Conservation (phyloP, 768 basidiomycete species). For the Auriscalpium microsporum region DNA sequence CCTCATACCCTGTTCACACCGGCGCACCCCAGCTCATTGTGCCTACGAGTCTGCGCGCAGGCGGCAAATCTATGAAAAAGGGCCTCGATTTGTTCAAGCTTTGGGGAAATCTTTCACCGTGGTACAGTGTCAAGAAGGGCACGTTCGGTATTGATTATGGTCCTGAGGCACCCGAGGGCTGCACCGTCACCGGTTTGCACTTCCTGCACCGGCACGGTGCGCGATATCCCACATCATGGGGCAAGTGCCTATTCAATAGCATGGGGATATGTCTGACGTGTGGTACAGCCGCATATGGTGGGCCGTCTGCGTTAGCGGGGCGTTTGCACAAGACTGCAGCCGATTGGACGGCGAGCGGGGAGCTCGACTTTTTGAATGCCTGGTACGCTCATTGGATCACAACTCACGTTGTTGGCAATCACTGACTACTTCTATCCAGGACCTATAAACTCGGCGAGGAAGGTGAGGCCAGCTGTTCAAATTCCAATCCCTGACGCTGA, state of each 20-base stretch:
- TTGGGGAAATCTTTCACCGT: constrained; percentile 83
- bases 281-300: constrained; percentile 48
- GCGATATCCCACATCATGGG: constrained; percentile 53
- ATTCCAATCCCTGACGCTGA: not conserved
- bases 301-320: constrained; percentile 47
- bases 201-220: constrained; percentile 80
- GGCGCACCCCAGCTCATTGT: constrained; percentile 56
- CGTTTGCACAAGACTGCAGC: constrained; percentile 46
- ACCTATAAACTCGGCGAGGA: constrained; percentile 88
- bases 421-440: constrained; percentile 33
- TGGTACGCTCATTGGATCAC: constrained; percentile 43
- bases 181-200: constrained; percentile 66
- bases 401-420: not conserved
- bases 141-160: constrained; percentile 68
- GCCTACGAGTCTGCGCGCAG: constrained; percentile 29
- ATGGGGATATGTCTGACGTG: not conserved
- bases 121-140: constrained; percentile 64
- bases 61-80: constrained; percentile 15
- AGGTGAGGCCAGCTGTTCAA: constrained; percentile 29
- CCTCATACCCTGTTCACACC: constrained; percentile 69
- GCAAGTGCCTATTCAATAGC: constrained; percentile 29
- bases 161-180: constrained; percentile 61
- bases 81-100: constrained; percentile 62
- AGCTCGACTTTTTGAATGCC: constrained; percentile 68
- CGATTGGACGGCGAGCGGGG: constrained; percentile 56